These are phyloP conservation scores for Beta vulgaris DNA, from an alignment of 148 eudicot species.

Conservation along the genomic window DNA sequence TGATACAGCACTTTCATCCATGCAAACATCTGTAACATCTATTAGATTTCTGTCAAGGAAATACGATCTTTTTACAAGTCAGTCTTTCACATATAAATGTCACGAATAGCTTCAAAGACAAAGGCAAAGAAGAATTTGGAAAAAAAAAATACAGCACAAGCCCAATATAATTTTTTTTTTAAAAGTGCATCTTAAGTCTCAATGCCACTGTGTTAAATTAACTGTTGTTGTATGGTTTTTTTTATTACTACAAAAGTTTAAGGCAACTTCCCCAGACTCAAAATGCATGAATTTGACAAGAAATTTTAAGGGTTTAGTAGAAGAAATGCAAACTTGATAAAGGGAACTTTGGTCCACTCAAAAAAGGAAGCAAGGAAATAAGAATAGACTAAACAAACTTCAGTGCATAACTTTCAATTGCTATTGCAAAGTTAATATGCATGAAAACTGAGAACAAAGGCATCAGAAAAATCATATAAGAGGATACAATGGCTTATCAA, in stretches of 20 bases:
- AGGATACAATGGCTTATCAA: conserved; percentile 98
- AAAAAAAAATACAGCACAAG: neutral
- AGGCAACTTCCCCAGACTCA: neutral
- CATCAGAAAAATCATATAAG: conserved; percentile 12
- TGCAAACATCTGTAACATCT: conserved; percentile 98
- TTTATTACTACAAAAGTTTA: neutral
- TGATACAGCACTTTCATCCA: conserved; percentile 98
- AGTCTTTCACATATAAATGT: neutral
- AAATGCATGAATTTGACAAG: neutral
- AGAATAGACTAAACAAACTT: neutral
- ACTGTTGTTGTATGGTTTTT: neutral
- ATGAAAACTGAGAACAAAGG: neutral
- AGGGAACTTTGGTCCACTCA: neutral
- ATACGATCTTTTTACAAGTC: conserved; percentile 19
- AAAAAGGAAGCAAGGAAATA: neutral
- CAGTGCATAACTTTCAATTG: neutral
- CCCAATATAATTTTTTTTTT: too few relatives aligned
- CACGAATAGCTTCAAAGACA: neutral
- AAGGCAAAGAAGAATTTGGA: neutral
- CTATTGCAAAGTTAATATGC: neutral
- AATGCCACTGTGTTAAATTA: neutral
- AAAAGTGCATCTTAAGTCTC: too few relatives aligned
- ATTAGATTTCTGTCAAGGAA: conserved; percentile 52
- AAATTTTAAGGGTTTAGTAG: neutral
- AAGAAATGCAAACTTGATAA: conserved; percentile 1